A percentile compares a stretch with the other conserved stretches of the same genome.
Conservation (phyloP, 345 rosid genomes). For the Zanthoxylum bungeanum region DNA sequence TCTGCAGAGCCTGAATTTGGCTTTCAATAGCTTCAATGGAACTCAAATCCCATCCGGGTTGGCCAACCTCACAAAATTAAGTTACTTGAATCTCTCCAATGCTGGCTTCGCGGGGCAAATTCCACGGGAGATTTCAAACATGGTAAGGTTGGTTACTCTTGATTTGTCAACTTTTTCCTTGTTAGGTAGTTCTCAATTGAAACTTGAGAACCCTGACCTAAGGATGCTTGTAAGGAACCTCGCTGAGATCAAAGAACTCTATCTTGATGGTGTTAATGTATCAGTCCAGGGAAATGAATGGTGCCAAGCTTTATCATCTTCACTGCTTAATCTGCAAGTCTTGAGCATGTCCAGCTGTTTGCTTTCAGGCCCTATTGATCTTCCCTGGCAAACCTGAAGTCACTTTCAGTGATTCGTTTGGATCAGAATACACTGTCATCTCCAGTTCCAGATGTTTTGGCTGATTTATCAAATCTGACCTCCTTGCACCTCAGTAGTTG, state of each 20-base stretch:
- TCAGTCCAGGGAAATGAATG: conserved; percentile 20
- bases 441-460: conserved; percentile 24
- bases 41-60: conserved; percentile 4
- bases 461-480: conserved; percentile 11
- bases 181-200: not conserved
- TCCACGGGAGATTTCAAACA: conserved; percentile 25
- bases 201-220: conserved; percentile 27
- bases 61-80: conserved; percentile 10
- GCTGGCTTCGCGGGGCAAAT: conserved; percentile 42
- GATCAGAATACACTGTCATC: conserved; percentile 18
- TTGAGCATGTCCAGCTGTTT: conserved; percentile 28
- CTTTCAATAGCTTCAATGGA: conserved; percentile 7
- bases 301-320: conserved; percentile 31
- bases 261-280: conserved; percentile 31
- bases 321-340: conserved; percentile 9
- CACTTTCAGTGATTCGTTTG: conserved; percentile 23
- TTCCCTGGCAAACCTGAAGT: conserved; percentile 10
- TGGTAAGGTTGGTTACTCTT: conserved; percentile 28
- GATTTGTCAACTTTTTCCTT: conserved; percentile 18
- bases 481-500: conserved; percentile 17
- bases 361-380: conserved; percentile 30
- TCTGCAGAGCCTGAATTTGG: conserved; percentile 20
- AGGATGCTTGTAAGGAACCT: conserved; percentile 22
- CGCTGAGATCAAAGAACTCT: conserved; percentile 9
- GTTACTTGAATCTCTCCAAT: conserved; percentile 35